Base-by-base conservation (phyloP, 768 basidiomycete species). In the Macrolepiota dolichaula region DNA sequence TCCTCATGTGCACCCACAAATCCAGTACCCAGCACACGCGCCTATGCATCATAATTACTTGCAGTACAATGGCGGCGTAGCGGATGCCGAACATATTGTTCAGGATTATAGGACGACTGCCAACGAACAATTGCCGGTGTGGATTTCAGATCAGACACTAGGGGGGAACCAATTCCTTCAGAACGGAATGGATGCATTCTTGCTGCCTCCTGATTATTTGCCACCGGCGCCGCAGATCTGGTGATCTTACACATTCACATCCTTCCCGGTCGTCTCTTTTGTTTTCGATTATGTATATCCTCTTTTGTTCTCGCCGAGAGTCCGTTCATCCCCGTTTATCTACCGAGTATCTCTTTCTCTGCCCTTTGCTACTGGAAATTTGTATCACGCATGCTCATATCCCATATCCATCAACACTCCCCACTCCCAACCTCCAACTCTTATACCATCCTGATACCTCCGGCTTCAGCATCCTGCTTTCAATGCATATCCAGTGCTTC, bases 181-280 rank as follows among this genome's bases (percentile, higher is more conserved):
- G 71, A 83, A 89, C 67, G 92, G 92, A 63, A 91, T 94, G 77
- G 89, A 94, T 67, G 90, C 92, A 3, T 93, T 93, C 74, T 76
- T 94, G 51, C 78, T 94, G 38, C 92, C 92, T 15, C 73, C 77
- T 32, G 88, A 92, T 69, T 92, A 88, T 66, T 79, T 91, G 54
- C 86, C 88, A 1, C 77, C 86, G 60, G 81, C 84, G 25, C 81
- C 86, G 52, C 89, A 89, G 71, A 91, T 92, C 59, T 92, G 89
- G 90, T 92, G 71, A 79, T 32, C 29, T 32, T 62, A 24, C n/a
- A 2, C 42, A 49, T 51, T 29, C n/a, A n/a, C n/a, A n/a, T n/a
- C 15, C n/a, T 36, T 19, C 25, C 17, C 32, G 29, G 47, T 37
- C 13, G 42, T n/a, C 17, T 11, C 35, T 15, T 6, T n/a, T n/a